Base-by-base conservation (phyloP, 192 early-diverging fungal genomes). In the Rhizophagus clarus region DNA sequence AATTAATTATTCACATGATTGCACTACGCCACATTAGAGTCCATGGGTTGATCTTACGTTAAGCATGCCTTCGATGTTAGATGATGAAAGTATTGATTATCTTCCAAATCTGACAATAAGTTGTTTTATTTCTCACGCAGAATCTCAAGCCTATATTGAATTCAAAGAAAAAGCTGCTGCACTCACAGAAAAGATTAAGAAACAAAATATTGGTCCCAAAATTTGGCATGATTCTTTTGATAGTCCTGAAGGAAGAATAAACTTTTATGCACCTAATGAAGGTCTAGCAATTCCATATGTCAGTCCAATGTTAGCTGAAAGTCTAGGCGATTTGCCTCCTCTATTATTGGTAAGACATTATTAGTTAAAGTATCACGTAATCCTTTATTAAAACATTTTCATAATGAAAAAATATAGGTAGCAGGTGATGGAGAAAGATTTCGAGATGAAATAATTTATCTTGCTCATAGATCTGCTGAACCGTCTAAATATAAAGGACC, bases 381-480 rank as follows among this genome's bases (percentile, higher is more conserved):
- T 22, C 14, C 69, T 67, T 67, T 32, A 42, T 60, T 28, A 26
- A 7, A 1, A 64, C 2, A 26, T 80, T 56, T 60, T 32, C 0
- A 7, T 42, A 20, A 1, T 32, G 0, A 17, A 40, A 79, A 1
- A 9, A 68, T 76, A n/a, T 72, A 87, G 86, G 84, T 86, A 76
- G 72, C 82, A 7, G 89, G 89, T 15, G 77, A 82, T 47, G 84
- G 83, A 1, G 87, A 90, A 66, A 70, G 84, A 72, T 63, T 88
- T 12, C 74, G 86, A 20, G 89, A 90, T 74, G 89, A 90, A 72
- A 34, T 81, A 22, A 83, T 90, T 71, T 86, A 85, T 28, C 80
- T 85, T 72, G 80, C 81, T n/a, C 74, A 81, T 67, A 83, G 85
- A 72, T 85, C 81, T 64, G 68, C 82, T 2, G 34, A 81, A 24